Percentiles rank a stretch among this genome's conserved stretches.
phyloP scores from a whole-genome alignment of 768 basidiomycete species.

The Pleurotus ostreatus region DNA sequence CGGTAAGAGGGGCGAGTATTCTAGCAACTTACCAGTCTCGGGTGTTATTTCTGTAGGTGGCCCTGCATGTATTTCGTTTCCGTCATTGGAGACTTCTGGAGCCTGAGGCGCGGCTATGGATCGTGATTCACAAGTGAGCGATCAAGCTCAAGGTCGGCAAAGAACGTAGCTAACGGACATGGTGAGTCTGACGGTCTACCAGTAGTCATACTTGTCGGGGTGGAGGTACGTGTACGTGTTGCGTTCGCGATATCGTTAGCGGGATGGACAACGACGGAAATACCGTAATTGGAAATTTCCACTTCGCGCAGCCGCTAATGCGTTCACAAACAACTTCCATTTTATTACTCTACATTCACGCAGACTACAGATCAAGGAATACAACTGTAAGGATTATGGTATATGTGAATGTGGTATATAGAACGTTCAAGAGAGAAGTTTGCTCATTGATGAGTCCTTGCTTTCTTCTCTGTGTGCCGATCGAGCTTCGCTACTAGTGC shows the following conservation, averaged over 20 bases:
- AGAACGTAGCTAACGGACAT: background rate
- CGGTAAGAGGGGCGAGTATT: too few relatives aligned
- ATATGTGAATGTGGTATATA: background rate
- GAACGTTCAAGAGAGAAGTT: background rate
- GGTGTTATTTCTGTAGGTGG: constrained; percentile 4
- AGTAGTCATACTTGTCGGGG: background rate
- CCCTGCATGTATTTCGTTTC: background rate
- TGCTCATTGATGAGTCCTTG: background rate
- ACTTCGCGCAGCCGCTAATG: background rate
- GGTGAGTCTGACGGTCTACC: constrained; percentile 3
- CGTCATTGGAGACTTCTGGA: background rate
- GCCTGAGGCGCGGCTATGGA: background rate
- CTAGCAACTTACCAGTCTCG: background rate
- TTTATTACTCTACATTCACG: background rate
- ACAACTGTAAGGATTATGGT: background rate
- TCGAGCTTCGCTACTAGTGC: constrained; percentile 41
- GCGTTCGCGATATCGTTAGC: too few relatives aligned
- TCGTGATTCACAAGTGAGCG: background rate
- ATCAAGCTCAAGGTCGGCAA: background rate
- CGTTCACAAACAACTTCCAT: too few relatives aligned
- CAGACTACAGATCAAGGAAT: background rate
- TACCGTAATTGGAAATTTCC: background rate
- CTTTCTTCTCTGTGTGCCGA: constrained; percentile 16
- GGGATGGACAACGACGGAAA: too few relatives aligned
- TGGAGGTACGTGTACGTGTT: too few relatives aligned